Percentiles rank a stretch among this genome's conserved stretches.
These are phyloP conservation scores for Penicillium paxilli DNA, from an alignment of 495 filamentous ascomycete genomes.

Conservation along the genomic window DNA sequence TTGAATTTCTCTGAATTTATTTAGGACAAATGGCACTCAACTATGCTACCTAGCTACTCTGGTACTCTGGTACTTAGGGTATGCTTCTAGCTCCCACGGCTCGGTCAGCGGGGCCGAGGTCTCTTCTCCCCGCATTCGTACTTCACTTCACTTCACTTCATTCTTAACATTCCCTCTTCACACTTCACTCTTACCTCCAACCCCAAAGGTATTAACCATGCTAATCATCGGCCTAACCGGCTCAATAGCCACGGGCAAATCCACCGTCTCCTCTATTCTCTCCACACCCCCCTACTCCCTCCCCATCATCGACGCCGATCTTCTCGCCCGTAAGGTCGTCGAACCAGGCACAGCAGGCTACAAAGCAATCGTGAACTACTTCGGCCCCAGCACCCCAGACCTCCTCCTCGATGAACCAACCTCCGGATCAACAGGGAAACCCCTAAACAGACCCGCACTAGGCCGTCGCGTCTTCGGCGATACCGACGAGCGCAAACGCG, in stretches of 20 bases:
- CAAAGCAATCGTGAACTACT: constrained; percentile 74
- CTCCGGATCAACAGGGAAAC: constrained; percentile 50
- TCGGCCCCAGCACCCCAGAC: constrained; percentile 77
- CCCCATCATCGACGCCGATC: constrained; percentile 93
- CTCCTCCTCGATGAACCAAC: constrained; percentile 58
- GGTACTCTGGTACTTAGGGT: too few species aligned
- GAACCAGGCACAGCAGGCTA: constrained; percentile 85
- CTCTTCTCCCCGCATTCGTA: constrained; percentile 20
- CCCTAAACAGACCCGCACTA: constrained; percentile 82
- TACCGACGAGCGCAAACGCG: constrained; percentile 58
- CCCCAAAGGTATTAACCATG: constrained; percentile 51
- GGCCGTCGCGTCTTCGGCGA: constrained; percentile 84
- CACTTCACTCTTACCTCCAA: neutral
- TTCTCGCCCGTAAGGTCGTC: constrained; percentile 86
- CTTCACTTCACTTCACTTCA: neutral
- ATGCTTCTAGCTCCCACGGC: too few species aligned
- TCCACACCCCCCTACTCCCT: constrained; percentile 75
- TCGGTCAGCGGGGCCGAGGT: neutral
- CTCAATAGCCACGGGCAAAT: constrained; percentile 97
- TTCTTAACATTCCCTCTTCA: neutral
- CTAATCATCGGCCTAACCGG: constrained; percentile 94
- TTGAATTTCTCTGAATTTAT: too few species aligned
- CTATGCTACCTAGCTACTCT: too few species aligned
- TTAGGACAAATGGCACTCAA: too few species aligned
- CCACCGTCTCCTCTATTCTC: constrained; percentile 86